Evolutionary conservation across 106 monocot genomes (phyloP), one percentile per base, ranked within the genome.

Genomic region (Dioscorea dumetorum): DNA sequence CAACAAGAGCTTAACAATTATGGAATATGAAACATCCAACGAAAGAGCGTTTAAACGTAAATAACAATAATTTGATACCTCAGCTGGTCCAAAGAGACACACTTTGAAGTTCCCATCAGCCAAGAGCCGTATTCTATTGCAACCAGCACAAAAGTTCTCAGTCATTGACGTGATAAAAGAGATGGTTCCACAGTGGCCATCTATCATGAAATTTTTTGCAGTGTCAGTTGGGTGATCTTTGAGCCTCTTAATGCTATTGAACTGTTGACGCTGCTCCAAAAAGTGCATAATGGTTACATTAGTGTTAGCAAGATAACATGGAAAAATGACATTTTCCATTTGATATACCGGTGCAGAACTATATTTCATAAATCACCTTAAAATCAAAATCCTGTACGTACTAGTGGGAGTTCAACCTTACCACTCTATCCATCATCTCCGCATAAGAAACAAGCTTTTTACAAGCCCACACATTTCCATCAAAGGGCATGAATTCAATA

Each of bases 101-200:
- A 99, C 99, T 93, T 99, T 99, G 34, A 99, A 99, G 65, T 99
- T 99, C n/a, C 99, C 99, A 81, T 99, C 93, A 67, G 99, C 99
- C 63, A 99, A 74, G 60, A 99, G 80, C 54, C 99, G 76, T 70
- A 99, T 72, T 80, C 99, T 89, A 72, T 87, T 99, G 81, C 99
- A 99, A 73, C 99, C 99, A 59, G 84, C 78, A 83, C 99, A 99
- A 69, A 99, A 99, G 64, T 99, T 82, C 51, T 90, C 83, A 48
- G 99, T 99, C 99, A 99, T 93, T 65, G 99, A 99, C 62, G 99
- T 99, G 35, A 99, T 99, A 69, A 99, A 99, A 33, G 99, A 99
- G 35, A 99, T 63, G 58, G 80, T 87, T 60, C 99, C 99, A 78
- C 57, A 32, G 74, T 93, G 90, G 2, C 99, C 99, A 57, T 99